Conservation (phyloP, 441 rosid species). For the Capsella rubella region DNA sequence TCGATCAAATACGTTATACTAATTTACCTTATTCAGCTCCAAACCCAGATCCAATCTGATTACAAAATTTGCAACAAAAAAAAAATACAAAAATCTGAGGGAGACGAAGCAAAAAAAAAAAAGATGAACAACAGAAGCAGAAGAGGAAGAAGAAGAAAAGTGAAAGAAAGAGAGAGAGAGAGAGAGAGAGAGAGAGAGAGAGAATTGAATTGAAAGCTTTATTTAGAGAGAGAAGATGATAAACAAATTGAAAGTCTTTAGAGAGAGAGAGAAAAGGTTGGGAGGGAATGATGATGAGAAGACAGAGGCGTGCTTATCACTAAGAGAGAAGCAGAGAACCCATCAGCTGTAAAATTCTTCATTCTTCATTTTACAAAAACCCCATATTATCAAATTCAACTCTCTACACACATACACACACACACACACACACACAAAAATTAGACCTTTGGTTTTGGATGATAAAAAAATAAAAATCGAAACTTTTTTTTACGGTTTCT, state of each 20-base stretch:
- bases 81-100: background rate
- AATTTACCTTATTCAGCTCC: slow-evolving; percentile 48
- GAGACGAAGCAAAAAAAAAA: slow-evolving; percentile 35
- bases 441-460: slow-evolving; percentile 13
- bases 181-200: slow-evolving; percentile 35
- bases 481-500: slow-evolving; percentile 23
- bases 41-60: slow-evolving; percentile 67
- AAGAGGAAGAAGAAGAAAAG: slow-evolving; percentile 33
- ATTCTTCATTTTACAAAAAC: slow-evolving; percentile 1
- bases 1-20: background rate
- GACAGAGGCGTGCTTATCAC: slow-evolving; percentile 95
- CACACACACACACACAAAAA: background rate
- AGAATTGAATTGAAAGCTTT: slow-evolving; percentile 42
- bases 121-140: slow-evolving; percentile 33
- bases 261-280: slow-evolving; percentile 48
- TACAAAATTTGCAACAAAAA: background rate
- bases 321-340: slow-evolving; percentile 40
- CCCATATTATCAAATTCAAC: background rate
- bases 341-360: slow-evolving; percentile 47
- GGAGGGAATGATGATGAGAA: slow-evolving; percentile 87
- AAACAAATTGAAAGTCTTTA: slow-evolving; percentile 41
- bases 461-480: slow-evolving; percentile 3
- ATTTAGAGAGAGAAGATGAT: slow-evolving; percentile 52
- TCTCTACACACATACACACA: background rate
- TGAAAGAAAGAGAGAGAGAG: too few relatives aligned